A percentile compares a stretch with the other conserved stretches of the same genome.
These are phyloP conservation scores for Ampelocalamus luodianensis DNA, from an alignment of 176 grass and related monocot species.

Conservation along the genomic window DNA sequence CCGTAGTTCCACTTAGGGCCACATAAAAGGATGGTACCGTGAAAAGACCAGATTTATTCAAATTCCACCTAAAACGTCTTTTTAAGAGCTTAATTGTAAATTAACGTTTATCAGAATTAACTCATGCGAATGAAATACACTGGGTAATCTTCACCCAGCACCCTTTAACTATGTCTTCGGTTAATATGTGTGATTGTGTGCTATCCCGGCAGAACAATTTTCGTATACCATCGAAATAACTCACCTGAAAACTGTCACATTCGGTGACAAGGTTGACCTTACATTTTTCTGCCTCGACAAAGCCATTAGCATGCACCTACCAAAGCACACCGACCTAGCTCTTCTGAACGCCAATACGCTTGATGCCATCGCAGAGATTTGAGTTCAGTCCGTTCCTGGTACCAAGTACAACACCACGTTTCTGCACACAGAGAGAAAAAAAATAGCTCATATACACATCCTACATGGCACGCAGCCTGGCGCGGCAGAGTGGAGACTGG, in stretches of 20 bases:
- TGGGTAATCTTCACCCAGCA: too few relatives aligned
- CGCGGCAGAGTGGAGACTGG: background rate
- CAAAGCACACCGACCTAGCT: background rate
- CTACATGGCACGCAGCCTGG: constrained; percentile 1
- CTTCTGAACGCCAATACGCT: background rate
- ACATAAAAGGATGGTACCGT: too few relatives aligned
- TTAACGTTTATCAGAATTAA: too few relatives aligned
- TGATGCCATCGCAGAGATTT: background rate
- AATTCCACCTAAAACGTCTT: too few relatives aligned
- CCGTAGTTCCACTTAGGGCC: too few relatives aligned
- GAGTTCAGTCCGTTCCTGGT: background rate
- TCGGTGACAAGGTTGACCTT: background rate
- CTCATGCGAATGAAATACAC: too few relatives aligned
- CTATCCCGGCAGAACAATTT: too few relatives aligned
- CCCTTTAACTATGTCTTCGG: too few relatives aligned
- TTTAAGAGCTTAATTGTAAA: too few relatives aligned
- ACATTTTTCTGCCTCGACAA: background rate
- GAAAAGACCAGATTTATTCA: too few relatives aligned
- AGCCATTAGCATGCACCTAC: background rate
- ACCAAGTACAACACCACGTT: constrained; percentile 35
- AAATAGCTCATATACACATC: background rate
- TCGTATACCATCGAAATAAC: too few relatives aligned
- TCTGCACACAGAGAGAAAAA: background rate
- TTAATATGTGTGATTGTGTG: too few relatives aligned
- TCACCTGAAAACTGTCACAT: background rate